Base-by-base conservation (phyloP, 148 eudicot genomes). In the Cornus suecica region DNA sequence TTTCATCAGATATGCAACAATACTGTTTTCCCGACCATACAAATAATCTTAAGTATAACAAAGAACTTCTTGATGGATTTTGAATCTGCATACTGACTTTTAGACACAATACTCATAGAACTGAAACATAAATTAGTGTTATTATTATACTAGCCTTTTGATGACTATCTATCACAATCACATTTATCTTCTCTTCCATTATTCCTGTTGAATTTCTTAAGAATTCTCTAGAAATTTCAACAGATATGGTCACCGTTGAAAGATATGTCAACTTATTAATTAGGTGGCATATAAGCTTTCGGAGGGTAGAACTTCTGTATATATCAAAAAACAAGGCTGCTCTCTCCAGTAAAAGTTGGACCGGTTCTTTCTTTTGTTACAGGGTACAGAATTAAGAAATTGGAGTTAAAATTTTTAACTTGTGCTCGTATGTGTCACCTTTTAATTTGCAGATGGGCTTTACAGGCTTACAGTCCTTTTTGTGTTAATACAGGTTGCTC, bases 401-500 rank as follows among this genome's bases (percentile, higher is more conserved):
- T 24, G 28, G 48, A 24, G 10, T 48, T 72, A 23, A 27, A 61
- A 73, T 61, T 22, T n/a, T 29, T 10, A 2, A 15, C 61, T 29
- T 72, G 8, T 31, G 3, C 42, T 51, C 23, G 4, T 9, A 3
- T 25, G 22, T 14, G 42, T 37, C 58, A 41, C 9, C 32, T 26
- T 11, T 1, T 37, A 29, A 32, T 24, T 31, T 56, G 30, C 23
- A 31, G 8, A 30, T 18, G 48, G 23, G 24, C 24, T 73, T 73
- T 27, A 73, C 31, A 3, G 22, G 56, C 58, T 23, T 26, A 18
- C 31, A 41, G 72, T 31, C 56, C 45, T 9, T 8, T 24, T 30
- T 42, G 45, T 58, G 41, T 42, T 72, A 34, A 64, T 66, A n/a
- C 70, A 80, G 83, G 79, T 75, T 75, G 66, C 75, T 15, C 70